phyloP scores from a whole-genome alignment of 768 basidiomycete genomes.

The Nidula microcarpa region DNA sequence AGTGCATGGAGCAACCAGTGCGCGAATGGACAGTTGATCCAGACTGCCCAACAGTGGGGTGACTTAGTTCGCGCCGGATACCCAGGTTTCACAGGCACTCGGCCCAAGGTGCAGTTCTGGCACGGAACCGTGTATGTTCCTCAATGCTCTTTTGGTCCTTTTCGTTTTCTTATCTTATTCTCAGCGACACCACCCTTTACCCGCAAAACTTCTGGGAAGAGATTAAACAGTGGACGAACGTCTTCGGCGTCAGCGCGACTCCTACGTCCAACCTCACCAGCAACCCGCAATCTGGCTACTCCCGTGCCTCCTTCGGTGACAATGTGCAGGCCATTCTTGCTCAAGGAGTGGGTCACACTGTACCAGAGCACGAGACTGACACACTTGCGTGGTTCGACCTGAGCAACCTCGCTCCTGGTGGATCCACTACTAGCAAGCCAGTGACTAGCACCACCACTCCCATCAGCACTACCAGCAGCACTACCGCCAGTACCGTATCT shows the following conservation, averaged over 20 bases:
- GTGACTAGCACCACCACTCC: not conserved
- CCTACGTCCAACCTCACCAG: constrained; percentile 32
- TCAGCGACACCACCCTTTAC: constrained; percentile 47
- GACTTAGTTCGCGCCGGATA: constrained; percentile 42
- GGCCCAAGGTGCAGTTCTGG: constrained; percentile 53
- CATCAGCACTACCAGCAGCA: not conserved
- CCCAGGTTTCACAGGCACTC: constrained; percentile 48
- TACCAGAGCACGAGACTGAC: constrained; percentile 45
- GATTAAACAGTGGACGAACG: constrained; percentile 55
- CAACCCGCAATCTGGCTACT: constrained; percentile 41
- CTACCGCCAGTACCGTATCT: too few species aligned
- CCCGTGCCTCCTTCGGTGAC: constrained; percentile 45
- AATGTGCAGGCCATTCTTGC: constrained; percentile 46
- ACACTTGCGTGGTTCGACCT: constrained; percentile 50
- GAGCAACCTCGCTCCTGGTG: constrained; percentile 13
- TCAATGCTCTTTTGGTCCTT: constrained; percentile 5
- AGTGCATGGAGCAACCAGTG: constrained; percentile 46
- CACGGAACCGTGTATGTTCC: constrained; percentile 43
- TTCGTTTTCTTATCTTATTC: not conserved
- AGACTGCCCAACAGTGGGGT: constrained; percentile 48
- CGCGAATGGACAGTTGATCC: constrained; percentile 36
- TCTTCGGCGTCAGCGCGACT: constrained; percentile 42
- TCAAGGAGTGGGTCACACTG: constrained; percentile 47
- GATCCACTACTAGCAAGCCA: not conserved
- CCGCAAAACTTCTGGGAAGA: constrained; percentile 50